Percentiles rank a stretch among this genome's conserved stretches.
Conservation (phyloP, 2,329 filamentous ascomycete species). For the Atkinsonella texensis region DNA sequence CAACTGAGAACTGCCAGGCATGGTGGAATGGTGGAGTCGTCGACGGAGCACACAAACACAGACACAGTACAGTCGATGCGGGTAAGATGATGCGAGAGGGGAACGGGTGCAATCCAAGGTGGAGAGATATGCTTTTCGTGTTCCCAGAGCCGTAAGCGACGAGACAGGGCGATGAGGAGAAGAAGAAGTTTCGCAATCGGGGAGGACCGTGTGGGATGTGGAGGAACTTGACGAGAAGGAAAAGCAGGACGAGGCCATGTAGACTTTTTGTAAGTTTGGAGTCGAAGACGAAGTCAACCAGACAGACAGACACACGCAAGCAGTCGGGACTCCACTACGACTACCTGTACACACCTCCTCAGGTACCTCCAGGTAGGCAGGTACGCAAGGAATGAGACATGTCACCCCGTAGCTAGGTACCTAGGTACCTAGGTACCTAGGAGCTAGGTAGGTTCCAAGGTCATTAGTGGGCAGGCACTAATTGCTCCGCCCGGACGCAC, state of each 20-base stretch:
- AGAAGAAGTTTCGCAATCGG: background rate
- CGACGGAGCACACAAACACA: background rate
- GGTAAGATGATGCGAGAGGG: background rate
- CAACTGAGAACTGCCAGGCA: slow-evolving; percentile 58
- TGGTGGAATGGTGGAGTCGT: slow-evolving; percentile 31
- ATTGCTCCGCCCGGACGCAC: too few species aligned
- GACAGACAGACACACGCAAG: too few species aligned
- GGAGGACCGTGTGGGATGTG: background rate
- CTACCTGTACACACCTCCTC: too few species aligned
- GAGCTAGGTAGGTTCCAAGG: too few species aligned
- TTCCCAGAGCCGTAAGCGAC: background rate
- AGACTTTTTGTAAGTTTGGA: slow-evolving; percentile 2
- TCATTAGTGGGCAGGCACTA: too few species aligned
- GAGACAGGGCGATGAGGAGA: background rate
- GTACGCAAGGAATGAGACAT: too few species aligned
- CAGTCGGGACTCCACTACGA: too few species aligned
- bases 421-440: too few species aligned
- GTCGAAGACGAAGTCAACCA: background rate
- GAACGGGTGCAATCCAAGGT: background rate
- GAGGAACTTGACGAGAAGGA: background rate
- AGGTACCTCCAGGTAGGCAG: too few species aligned
- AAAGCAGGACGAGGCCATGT: background rate
- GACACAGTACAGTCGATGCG: background rate
- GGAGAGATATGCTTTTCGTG: background rate
- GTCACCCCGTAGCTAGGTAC: too few species aligned